Percentiles rank a stretch among this genome's conserved stretches.
Conservation (phyloP, 805 yeast species). For the Candida germanica region DNA sequence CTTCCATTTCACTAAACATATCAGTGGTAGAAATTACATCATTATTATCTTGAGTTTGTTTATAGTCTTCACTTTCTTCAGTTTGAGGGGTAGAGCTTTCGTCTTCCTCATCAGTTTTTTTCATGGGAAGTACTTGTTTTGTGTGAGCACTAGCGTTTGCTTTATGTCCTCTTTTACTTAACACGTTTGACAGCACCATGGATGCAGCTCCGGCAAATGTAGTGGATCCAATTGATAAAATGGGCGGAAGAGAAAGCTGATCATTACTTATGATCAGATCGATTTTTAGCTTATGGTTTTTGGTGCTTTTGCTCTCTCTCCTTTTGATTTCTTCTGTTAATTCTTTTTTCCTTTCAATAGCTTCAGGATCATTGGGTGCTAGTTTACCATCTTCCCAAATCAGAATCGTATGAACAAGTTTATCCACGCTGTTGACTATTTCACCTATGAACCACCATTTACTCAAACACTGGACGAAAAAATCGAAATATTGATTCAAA, state of each 20-base stretch:
- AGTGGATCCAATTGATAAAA: not conserved
- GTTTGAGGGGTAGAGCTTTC: not conserved
- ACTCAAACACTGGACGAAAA: not conserved
- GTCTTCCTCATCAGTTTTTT: not conserved
- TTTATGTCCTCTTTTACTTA: not conserved
- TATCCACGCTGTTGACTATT: slow-evolving; percentile 1
- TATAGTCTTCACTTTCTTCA: not conserved
- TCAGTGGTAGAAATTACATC: slow-evolving; percentile 1
- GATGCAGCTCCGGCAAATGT: not conserved
- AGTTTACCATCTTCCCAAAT: not conserved
- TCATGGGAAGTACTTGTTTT: not conserved
- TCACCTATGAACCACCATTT: slow-evolving; percentile 16
- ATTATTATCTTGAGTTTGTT: not conserved
- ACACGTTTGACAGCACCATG: not conserved
- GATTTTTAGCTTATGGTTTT: not conserved
- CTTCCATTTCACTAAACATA: slow-evolving; percentile 5
- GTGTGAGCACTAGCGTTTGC: not conserved
- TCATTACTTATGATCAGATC: not conserved
- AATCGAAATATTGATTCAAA: not conserved
- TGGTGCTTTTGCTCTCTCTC: not conserved
- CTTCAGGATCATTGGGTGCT: not conserved
- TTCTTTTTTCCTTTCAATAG: not conserved
- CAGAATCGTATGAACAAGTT: slow-evolving; percentile 1
- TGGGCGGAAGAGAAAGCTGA: not conserved
- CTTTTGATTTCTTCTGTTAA: not conserved